Base-by-base conservation (phyloP, 179 eudicot genomes). In the Carnegiea gigantea region DNA sequence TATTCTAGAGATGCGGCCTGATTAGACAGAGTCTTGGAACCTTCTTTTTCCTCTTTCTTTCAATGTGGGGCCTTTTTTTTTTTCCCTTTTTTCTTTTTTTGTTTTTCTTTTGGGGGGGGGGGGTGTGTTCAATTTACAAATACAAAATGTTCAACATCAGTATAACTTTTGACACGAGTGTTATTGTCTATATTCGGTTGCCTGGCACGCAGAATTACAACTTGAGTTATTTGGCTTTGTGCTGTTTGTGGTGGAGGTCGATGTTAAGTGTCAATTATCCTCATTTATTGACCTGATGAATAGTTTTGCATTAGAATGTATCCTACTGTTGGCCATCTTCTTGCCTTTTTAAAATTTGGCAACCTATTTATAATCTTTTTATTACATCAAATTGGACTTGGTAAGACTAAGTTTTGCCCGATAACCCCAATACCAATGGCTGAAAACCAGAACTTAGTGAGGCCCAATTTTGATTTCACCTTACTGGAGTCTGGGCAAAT, bases 241-340 rank as follows among this genome's bases (percentile, higher is more conserved):
- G 9, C 33, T 20, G 26, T 10, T 46, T 74, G 43, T 75, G 33
- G 77, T 75, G 30, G 40, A 24, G 62, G 40, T 49, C 40, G 21
- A 10, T 73, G 21, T 73, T 53, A 73, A 73, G 62, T 73, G 76
- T 73, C 30, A 43, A 38, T 73, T 46, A 62, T 49, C 20, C 62
- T 49, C 11, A 1, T 9, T 20, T 48, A 23, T 48, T 26, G 21
- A 48, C 62, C 30, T 48, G 38, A 9, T 46, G 6, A 49, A 48
- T 40, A 48, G n/a, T 9, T 46, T 46, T 26, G 72, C 18, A 10
- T 67, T n/a, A 8, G 30, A 24, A 28, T 67, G 18, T 21, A 26
- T 67, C 26, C 40, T 6, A 38, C 40, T 67, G n/a, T 18, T 28
- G 8, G 2, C 14, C 49, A 9, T 51, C n/a, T 48, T 26, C 62